Base-by-base conservation (phyloP, 2,329 filamentous ascomycete genomes). In the Drechslerella stenobrocha region DNA sequence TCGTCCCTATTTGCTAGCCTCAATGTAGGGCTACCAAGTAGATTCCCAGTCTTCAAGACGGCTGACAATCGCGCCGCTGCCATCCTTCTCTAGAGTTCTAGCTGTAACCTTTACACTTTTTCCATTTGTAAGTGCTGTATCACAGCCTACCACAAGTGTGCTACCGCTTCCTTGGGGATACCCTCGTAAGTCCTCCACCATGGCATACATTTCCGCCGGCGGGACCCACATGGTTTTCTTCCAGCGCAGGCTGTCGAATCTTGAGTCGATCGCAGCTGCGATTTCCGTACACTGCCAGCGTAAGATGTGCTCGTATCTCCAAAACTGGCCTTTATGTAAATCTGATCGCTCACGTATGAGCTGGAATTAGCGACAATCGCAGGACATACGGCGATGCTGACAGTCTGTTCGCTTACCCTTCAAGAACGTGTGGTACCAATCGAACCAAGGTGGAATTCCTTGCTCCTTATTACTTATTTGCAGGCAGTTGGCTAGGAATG, bases 251-350 rank as follows among this genome's bases (percentile, higher is more conserved):
- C 13, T 22, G 1, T 40, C 42, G 24, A 52, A 58, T 44, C 15
- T 48, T 5, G 24, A 13, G 11, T 58, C 46, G 3, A 65, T 13
- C 5, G 46, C 37, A 5, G 60, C 60, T 5, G 52, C 60, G 4
- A 65, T 2, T 23, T 52, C 60, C 1, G 37, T 24, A 15, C 46
- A 65, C 11, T 52, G 24, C 52, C 46, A 65, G 5, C 52, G 28
- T 2, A 35, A 23, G 2, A 1, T 1, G n/a, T 48, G 6, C 23
- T 57, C 60, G 24, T 47, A 20, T 11, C 47, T 45, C 47, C 52
- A 48, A 6, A 23, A 26, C 1, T 46, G 35, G 30, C 40, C 22
- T 1, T 28, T 2, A 15, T 63, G 45, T 1, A 63, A 15, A 8
- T 50, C 58, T 63, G 30, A 6, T 15, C 20, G n/a, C 9, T 7